phyloP scores from a whole-genome alignment of 1,139 yeast species.

The Saccharomyces hybrid region DNA sequence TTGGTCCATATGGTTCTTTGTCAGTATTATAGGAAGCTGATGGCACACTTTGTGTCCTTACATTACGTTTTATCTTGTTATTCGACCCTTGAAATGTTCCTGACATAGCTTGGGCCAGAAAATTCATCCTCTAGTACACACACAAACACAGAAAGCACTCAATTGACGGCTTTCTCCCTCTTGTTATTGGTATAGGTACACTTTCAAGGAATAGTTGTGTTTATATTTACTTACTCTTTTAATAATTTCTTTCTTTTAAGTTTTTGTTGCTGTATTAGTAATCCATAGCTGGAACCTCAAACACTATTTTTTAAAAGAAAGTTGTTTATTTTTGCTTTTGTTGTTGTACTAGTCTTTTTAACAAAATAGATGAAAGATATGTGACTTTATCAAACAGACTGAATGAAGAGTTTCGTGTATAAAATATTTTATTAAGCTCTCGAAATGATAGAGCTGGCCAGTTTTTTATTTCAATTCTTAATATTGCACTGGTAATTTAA shows the following conservation, averaged over 20 bases:
- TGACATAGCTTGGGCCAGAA: not conserved
- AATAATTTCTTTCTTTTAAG: not conserved
- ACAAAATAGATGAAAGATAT: not conserved
- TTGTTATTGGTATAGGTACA: not conserved
- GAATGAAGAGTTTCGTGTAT: not conserved
- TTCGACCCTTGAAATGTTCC: not conserved
- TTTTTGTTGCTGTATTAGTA: not conserved
- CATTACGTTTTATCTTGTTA: not conserved
- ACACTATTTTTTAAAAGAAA: not conserved
- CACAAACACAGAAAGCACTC: not conserved
- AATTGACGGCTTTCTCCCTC: not conserved
- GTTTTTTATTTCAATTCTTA: not conserved
- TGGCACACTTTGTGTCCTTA: constrained; percentile 1
- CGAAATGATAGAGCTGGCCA: not conserved
- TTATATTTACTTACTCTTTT: not conserved
- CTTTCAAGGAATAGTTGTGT: not conserved
- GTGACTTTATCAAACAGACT: not conserved
- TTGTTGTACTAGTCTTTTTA: not conserved
- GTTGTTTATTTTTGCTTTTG: not conserved
- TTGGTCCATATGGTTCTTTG: not conserved
- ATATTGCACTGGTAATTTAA: not conserved
- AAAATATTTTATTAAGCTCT: not conserved
- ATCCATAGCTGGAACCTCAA: not conserved
- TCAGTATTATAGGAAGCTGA: not conserved
- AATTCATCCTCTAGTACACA: not conserved